These are phyloP conservation scores for Phytophthora megakarya DNA, from an alignment of 352 stramenopile genomes.

Conservation along the genomic window DNA sequence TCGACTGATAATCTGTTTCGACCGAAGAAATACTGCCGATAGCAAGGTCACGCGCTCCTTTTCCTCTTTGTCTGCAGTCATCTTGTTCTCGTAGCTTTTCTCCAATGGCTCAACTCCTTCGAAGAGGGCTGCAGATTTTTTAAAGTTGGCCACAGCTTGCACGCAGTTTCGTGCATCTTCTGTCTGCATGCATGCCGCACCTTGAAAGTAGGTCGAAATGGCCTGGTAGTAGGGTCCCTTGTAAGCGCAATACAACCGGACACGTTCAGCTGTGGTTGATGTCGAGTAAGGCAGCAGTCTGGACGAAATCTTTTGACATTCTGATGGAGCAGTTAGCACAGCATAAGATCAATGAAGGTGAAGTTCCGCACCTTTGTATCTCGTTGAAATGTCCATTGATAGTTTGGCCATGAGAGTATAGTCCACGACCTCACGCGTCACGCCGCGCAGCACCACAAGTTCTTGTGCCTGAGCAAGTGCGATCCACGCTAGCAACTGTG, in stretches of 20 bases:
- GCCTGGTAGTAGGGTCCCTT: constrained; percentile 67
- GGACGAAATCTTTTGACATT: constrained; percentile 36
- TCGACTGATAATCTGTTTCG: constrained; percentile 66
- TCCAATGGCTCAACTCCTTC: constrained; percentile 38
- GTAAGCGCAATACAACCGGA: constrained; percentile 57
- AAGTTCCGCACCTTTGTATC: constrained; percentile 46
- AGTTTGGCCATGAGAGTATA: constrained; percentile 73
- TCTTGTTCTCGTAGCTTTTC: constrained; percentile 46
- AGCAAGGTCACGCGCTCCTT: constrained; percentile 44
- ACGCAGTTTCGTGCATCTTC: constrained; percentile 55
- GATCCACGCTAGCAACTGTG: constrained; percentile 61
- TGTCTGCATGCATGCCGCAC: constrained; percentile 54
- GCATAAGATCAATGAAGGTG: background rate
- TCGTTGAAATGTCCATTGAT: constrained; percentile 54
- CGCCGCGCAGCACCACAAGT: constrained; percentile 62
- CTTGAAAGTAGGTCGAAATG: constrained; percentile 68
- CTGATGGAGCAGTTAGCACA: constrained; percentile 20
- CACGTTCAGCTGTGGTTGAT: constrained; percentile 42
- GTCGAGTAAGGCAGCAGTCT: constrained; percentile 45
- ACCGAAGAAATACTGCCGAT: constrained; percentile 52
- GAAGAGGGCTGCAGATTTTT: constrained; percentile 46
- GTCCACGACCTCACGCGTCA: constrained; percentile 64
- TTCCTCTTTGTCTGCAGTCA: constrained; percentile 40
- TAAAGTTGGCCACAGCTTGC: constrained; percentile 66
- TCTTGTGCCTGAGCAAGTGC: constrained; percentile 69